These are phyloP conservation scores for Thalassia testudinum DNA, from an alignment of 116 monocot species.

Conservation along the genomic window DNA sequence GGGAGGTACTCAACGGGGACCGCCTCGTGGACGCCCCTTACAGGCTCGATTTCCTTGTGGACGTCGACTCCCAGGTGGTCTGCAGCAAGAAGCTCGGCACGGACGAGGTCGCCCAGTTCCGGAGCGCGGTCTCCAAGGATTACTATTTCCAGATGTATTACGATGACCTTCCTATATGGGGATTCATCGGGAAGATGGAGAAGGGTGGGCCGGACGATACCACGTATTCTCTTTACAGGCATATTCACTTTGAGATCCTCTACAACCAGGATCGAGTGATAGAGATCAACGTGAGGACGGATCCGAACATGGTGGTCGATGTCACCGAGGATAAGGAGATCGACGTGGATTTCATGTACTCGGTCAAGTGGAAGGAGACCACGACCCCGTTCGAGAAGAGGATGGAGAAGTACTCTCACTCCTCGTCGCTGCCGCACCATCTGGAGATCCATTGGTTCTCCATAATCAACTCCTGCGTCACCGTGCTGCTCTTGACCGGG, in stretches of 20 bases:
- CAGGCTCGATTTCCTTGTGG: conserved; percentile 14
- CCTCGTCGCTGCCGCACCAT: conserved; percentile 39
- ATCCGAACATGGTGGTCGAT: conserved; percentile 31
- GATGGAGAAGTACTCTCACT: conserved; percentile 54
- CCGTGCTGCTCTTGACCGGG: conserved; percentile 68
- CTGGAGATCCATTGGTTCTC: conserved; percentile 82
- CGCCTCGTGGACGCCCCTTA: conserved; percentile 25
- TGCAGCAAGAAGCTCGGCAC: conserved; percentile 13
- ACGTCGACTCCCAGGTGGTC: conserved; percentile 6
- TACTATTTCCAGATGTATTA: conserved; percentile 33
- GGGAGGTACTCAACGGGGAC: conserved; percentile 23
- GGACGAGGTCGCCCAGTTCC: conserved; percentile 19
- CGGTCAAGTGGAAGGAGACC: conserved; percentile 49
- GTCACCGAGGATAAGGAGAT: conserved; percentile 44
- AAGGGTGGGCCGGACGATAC: conserved; percentile 18
- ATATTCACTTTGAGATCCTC: conserved; percentile 41
- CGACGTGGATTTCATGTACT: conserved; percentile 38
- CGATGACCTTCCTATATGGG: conserved; percentile 22
- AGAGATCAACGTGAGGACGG: conserved; percentile 36
- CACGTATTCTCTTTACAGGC: conserved; percentile 31
- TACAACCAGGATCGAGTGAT: conserved; percentile 49
- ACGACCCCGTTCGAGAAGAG: conserved; percentile 41
- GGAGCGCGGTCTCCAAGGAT: conserved; percentile 14
- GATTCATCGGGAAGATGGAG: conserved; percentile 23
- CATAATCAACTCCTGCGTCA: conserved; percentile 69